These are phyloP conservation scores for Penicillium capsulatum DNA, from an alignment of 2,329 filamentous ascomycete species.

Conservation along the genomic window DNA sequence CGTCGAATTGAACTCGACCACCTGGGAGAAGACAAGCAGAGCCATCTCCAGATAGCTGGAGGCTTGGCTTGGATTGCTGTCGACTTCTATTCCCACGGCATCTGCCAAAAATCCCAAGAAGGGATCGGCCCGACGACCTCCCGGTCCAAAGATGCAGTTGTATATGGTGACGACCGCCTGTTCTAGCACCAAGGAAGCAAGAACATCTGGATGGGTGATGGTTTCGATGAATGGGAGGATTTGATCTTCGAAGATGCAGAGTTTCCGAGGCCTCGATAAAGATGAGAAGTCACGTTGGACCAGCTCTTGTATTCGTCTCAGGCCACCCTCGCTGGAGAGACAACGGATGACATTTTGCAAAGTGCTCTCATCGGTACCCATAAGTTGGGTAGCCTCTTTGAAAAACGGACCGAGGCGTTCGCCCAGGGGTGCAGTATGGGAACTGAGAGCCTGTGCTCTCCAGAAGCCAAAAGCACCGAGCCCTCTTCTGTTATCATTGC, in stretches of 20 bases:
- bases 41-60: conserved; percentile 22
- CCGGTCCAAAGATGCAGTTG: conserved; percentile 43
- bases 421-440: neutral
- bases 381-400: conserved; percentile 20
- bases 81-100: neutral
- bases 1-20: conserved; percentile 39
- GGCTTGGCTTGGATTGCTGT: neutral
- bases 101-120: conserved; percentile 1
- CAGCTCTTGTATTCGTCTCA: conserved; percentile 28
- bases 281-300: conserved; percentile 18
- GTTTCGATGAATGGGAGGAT: conserved; percentile 42
- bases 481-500: neutral
- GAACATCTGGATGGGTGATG: conserved; percentile 41
- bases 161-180: conserved; percentile 42
- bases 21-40: conserved; percentile 24
- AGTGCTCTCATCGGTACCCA: conserved; percentile 19
- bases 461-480: neutral
- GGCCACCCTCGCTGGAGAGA: conserved; percentile 29
- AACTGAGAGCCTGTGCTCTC: neutral
- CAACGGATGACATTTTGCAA: conserved; percentile 28
- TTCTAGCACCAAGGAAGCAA: conserved; percentile 43
- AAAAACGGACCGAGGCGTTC: conserved; percentile 18
- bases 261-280: conserved; percentile 15
- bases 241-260: conserved; percentile 19
- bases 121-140: conserved; percentile 24